phyloP scores from a whole-genome alignment of 257 asterid genomes.

The Solanum ahanhuiri region DNA sequence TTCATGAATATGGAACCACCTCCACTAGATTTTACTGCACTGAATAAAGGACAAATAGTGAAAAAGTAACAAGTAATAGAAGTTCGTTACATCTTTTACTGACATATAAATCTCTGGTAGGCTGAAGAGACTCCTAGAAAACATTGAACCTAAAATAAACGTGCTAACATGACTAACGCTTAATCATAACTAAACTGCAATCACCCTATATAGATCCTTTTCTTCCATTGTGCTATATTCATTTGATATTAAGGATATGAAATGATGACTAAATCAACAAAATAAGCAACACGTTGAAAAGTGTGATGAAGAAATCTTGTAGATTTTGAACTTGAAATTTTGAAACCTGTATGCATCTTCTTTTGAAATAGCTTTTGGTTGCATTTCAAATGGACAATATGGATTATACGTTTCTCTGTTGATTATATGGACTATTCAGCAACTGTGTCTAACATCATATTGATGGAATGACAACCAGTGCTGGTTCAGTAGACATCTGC shows the following conservation, averaged over 20 bases:
- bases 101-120: neutral
- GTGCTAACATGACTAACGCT: neutral
- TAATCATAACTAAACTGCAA: neutral
- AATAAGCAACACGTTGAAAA: neutral
- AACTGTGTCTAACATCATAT: neutral
- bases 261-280: neutral
- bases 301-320: neutral
- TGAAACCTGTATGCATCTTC: neutral
- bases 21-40: neutral
- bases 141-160: neutral
- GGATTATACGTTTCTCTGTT: neutral
- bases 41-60: neutral
- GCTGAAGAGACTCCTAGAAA: neutral
- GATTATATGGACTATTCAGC: neutral
- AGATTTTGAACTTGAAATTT: neutral
- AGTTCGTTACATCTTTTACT: neutral
- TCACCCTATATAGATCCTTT: neutral
- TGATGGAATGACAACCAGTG: constrained; percentile 5
- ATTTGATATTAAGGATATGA: neutral
- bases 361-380: neutral
- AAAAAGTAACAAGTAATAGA: neutral
- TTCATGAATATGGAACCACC: neutral
- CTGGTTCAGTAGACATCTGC: constrained; percentile 24
- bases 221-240: neutral
- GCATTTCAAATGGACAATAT: neutral